Evolutionary conservation across 768 basidiomycete species (phyloP), one percentile per base, ranked within the genome.

Genomic region (Exidia glandulosa): DNA sequence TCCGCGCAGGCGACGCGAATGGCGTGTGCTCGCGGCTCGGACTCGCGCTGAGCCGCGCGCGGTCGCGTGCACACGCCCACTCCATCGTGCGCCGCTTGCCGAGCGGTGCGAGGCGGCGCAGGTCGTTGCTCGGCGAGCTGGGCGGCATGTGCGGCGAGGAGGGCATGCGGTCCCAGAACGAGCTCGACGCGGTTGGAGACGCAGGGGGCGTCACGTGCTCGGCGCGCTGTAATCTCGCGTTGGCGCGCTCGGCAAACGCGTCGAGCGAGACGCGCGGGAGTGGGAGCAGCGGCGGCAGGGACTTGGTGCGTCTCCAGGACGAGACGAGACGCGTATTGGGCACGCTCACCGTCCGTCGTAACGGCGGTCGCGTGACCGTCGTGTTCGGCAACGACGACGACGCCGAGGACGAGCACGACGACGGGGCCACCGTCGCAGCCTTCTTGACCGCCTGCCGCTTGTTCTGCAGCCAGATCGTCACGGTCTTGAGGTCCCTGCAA

Each of bases 381-480:
- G 25, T n/a, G n/a, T n/a, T n/a, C n/a, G n/a, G n/a, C n/a, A n/a
- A n/a, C n/a, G n/a, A n/a, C n/a, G n/a, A n/a, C n/a, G n/a, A n/a
- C n/a, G n/a, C n/a, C 41, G 41, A 6, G 12, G 12, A 12, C 10
- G 41, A 23, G 41, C 41, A 23, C 41, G 41, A 5, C 41, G 41
- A 19, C 41, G 41, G 12, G 41, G 41, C 41, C 41, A 13, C 16
- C n/a, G 45, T 57, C 29, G 32, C 55, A 54, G 65, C 68, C 66
- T 72, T 73, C 60, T 76, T 77, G 55, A 73, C 60, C 34, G 71
- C 84, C 66, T 88, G 86, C 16, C 87, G 83, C 71, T 83, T 87
- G 69, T 90, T 90, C 72, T 90, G 87, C 69, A 88, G 88, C 87
- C 87, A 90, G 41, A 88, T 84, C n/a, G 86, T 78, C 62, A 79